Percentiles rank a stretch among this genome's conserved stretches.
phyloP scores from a whole-genome alignment of 129 eudicot species.

The Arctium lappa region DNA sequence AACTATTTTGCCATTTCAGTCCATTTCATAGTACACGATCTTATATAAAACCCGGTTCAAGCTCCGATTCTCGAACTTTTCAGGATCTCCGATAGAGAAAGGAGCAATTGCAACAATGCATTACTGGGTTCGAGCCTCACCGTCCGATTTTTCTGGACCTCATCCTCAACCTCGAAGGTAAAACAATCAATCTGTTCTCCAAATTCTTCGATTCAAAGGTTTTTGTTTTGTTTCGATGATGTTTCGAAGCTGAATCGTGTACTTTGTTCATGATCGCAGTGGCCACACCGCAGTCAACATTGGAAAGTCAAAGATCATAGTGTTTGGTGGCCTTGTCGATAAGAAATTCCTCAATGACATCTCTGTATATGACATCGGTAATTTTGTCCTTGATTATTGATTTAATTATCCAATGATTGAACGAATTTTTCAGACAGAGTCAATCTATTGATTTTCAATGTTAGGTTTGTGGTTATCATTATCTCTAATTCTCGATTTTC shows the following conservation, averaged over 20 bases:
- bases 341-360: conserved; percentile 76
- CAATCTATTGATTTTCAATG: neutral
- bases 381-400: neutral
- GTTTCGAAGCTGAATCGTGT: neutral
- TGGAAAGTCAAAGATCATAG: conserved; percentile 78
- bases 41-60: conserved; percentile 6
- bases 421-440: neutral
- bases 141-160: conserved; percentile 76
- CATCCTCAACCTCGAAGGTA: conserved; percentile 90
- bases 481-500: neutral
- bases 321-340: conserved; percentile 87
- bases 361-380: conserved; percentile 85
- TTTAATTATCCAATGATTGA: conserved; percentile 1
- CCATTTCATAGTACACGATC: neutral
- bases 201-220: neutral
- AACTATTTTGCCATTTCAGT: too few relatives aligned
- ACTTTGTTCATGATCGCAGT: conserved; percentile 37
- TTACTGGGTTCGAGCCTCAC: conserved; percentile 82
- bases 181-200: neutral
- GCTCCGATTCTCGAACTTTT: conserved; percentile 6
- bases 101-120: conserved; percentile 32
- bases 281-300: conserved; percentile 95
- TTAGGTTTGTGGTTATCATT: neutral
- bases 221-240: neutral
- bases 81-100: neutral